These are phyloP conservation scores for Dactylellina leptospora DNA, from an alignment of 2,329 filamentous ascomycete genomes.

Conservation along the genomic window DNA sequence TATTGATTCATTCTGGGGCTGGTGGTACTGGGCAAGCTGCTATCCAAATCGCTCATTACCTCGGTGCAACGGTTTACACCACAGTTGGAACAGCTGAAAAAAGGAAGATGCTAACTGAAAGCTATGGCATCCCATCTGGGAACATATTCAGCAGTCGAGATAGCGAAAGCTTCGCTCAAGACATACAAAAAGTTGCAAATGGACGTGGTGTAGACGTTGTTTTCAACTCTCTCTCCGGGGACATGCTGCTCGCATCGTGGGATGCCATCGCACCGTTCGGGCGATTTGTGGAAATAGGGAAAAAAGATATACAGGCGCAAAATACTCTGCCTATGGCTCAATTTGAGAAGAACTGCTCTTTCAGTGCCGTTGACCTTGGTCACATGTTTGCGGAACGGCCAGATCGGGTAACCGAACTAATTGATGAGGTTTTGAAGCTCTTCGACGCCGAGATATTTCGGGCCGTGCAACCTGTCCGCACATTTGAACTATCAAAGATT, in stretches of 20 bases:
- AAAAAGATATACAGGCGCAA: slow-evolving; percentile 61
- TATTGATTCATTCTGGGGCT: slow-evolving; percentile 24
- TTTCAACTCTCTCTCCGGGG: slow-evolving; percentile 64
- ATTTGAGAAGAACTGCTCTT: slow-evolving; percentile 60
- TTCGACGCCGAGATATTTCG: slow-evolving; percentile 40
- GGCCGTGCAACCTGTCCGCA: slow-evolving; percentile 58
- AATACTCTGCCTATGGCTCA: slow-evolving; percentile 63
- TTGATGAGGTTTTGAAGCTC: slow-evolving; percentile 17
- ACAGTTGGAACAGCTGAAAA: slow-evolving; percentile 62
- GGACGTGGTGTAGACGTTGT: slow-evolving; percentile 62
- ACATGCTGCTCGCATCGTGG: slow-evolving; percentile 62
- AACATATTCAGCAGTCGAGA: slow-evolving; percentile 61
- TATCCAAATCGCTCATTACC: slow-evolving; percentile 17
- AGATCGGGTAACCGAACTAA: background rate
- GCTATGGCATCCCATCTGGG: slow-evolving; percentile 48
- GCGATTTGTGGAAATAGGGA: slow-evolving; percentile 64
- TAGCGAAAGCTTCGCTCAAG: slow-evolving; percentile 58
- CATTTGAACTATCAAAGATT: slow-evolving; percentile 57
- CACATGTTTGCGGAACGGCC: slow-evolving; percentile 16
- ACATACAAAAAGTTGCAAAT: slow-evolving; percentile 59
- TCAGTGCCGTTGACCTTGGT: slow-evolving; percentile 21
- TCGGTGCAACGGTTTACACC: slow-evolving; percentile 60
- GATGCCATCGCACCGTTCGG: slow-evolving; percentile 63
- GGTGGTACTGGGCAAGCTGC: slow-evolving; percentile 30
- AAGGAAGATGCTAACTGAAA: slow-evolving; percentile 58